Evolutionary conservation across 495 filamentous ascomycete genomes (phyloP).

Genomic region (Hypomontagnella monticulosa): DNA sequence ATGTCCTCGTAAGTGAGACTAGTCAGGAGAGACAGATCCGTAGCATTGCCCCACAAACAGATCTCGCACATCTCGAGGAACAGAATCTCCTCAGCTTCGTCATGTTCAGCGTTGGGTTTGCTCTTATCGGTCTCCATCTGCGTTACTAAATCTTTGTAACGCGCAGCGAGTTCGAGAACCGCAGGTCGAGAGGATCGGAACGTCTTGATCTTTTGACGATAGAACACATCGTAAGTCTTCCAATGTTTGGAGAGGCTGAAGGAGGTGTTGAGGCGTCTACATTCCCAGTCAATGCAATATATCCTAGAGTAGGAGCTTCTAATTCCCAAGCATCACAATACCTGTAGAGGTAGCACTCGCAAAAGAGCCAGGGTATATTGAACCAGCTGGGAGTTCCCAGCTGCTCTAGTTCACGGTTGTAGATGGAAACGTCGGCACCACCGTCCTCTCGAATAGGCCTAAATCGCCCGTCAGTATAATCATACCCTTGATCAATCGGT

Average conservation of each 20-base stretch:
- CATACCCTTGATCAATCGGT: neutral
- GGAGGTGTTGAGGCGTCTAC: constrained; percentile 76
- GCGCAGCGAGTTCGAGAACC: constrained; percentile 84
- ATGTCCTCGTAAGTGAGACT: constrained; percentile 94
- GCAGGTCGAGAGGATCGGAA: constrained; percentile 93
- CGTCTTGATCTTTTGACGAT: constrained; percentile 88
- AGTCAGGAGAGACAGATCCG: constrained; percentile 90
- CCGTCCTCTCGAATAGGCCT: constrained; percentile 88
- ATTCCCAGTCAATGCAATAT: constrained; percentile 27
- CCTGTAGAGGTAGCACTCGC: constrained; percentile 96
- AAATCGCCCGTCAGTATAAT: constrained; percentile 20
- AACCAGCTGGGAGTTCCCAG: constrained; percentile 83
- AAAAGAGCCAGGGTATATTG: constrained; percentile 84
- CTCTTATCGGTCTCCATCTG: constrained; percentile 58
- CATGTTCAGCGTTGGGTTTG: constrained; percentile 59
- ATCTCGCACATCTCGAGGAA: constrained; percentile 97
- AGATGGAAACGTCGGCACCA: constrained; percentile 75
- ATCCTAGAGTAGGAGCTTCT: neutral
- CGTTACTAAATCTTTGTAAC: constrained; percentile 70
- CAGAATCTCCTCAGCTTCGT: constrained; percentile 76
- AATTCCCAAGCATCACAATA: too few species aligned
- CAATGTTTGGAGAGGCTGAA: constrained; percentile 84
- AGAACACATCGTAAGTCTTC: constrained; percentile 93
- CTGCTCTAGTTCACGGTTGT: constrained; percentile 85
- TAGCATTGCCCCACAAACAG: constrained; percentile 98